Evolutionary conservation across 352 stramenopile genomes (phyloP), one percentile per base, ranked within the genome.

Genomic region (Globisporangium nunn): DNA sequence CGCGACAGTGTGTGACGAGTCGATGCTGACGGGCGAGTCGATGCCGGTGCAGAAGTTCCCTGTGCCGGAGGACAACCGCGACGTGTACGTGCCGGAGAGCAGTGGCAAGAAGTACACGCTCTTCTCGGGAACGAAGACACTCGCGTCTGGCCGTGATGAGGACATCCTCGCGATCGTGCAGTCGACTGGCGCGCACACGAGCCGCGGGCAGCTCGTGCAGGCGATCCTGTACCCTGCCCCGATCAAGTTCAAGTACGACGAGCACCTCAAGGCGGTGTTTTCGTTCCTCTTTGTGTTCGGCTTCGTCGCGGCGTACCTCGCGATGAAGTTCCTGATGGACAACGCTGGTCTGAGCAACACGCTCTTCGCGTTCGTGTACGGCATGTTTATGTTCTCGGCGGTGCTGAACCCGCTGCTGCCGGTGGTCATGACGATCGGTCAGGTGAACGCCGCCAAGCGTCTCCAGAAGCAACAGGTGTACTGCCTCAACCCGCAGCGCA

Each of bases 231-330:
- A 85, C 60, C 91, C 87, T 4, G 66, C 85, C 30, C 78, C 76
- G 8, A 86, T 96, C 61, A 74, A 87, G 54, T 96, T 97, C 72
- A 95, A 97, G 71, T 96, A 96, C 67, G 86, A 97, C 55, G 73
- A 90, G 37, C 86, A 97, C 68, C 72, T 97, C 7, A 85, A 90
- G 59, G 74, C 79, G 5, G 80, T 96, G 18, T 76, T 96, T 44
- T 54, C 68, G 33, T 82, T 95, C 58, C 66, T 97, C n/a, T 75
- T 93, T 31, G 44, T 85, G 29, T 81, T 93, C 52, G 85, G 78
- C 23, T 66, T 91, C 29, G 67, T 96, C 47, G 67, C 78, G 31
- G 77, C 88, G 6, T 82, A 76, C 54, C 71, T 90, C 50, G 75
- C 79, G 23, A 85, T 91, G 76, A 77, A 77, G 52, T 83, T 93